These are phyloP conservation scores for Vaccinium vitisidaea DNA, from an alignment of 148 eudicot species.

Conservation along the genomic window DNA sequence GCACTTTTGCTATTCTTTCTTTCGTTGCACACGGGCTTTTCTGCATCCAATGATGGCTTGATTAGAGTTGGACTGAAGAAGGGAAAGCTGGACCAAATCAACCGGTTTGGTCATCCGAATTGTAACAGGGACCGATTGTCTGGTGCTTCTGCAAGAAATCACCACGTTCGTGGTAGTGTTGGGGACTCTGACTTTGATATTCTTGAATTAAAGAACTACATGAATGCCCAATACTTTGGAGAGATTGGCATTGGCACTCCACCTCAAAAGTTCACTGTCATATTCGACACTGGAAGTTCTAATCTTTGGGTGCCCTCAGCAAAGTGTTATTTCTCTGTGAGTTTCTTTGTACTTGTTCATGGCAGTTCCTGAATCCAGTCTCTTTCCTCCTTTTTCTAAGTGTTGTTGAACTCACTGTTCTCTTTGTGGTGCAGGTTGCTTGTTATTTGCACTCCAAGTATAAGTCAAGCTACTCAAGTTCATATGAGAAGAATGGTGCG, in stretches of 20 bases:
- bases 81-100: constrained; percentile 52
- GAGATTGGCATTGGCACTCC: constrained; percentile 93
- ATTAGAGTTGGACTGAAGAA: constrained; percentile 70
- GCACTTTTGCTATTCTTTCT: constrained; percentile 42
- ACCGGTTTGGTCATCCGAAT: constrained; percentile 34
- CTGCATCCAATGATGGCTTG: constrained; percentile 46
- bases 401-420: background rate
- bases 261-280: constrained; percentile 79
- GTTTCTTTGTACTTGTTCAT: constrained; percentile 21
- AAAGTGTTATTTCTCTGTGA: constrained; percentile 81
- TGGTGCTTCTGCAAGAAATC: constrained; percentile 25
- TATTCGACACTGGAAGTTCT: constrained; percentile 93
- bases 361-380: background rate
- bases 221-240: constrained; percentile 89
- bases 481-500: constrained; percentile 73
- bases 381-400: background rate
- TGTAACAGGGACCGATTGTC: constrained; percentile 25
- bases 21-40: constrained; percentile 35
- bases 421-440: constrained; percentile 52
- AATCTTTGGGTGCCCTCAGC: constrained; percentile 92
- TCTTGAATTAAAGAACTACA: constrained; percentile 65
- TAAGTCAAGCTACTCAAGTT: constrained; percentile 66
- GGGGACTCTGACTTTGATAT: constrained; percentile 51
- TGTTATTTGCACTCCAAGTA: constrained; percentile 82
- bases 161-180: constrained; percentile 29